Evolutionary conservation across 2,329 filamentous ascomycete genomes (phyloP).

Genomic region (Colletotrichum sp.): DNA sequence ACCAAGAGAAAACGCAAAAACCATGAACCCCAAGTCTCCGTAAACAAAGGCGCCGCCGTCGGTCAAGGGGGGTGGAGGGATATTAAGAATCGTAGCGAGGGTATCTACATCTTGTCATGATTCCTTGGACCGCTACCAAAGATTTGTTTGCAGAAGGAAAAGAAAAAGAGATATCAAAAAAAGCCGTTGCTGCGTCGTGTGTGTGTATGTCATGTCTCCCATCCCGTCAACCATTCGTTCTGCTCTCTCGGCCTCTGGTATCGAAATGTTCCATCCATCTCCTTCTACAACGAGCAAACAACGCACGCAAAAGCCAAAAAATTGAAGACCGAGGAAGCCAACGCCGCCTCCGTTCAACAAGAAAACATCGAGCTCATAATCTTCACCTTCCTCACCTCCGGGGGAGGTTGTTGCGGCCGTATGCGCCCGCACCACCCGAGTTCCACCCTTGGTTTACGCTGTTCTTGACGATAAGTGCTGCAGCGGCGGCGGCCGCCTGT

Average conservation of each 20-base stretch:
- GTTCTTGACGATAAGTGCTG: constrained; percentile 92
- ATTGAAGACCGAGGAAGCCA: not conserved
- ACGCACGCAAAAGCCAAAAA: not conserved
- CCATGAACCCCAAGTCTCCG: not conserved
- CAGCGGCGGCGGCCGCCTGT: constrained; percentile 86
- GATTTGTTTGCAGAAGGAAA: not conserved
- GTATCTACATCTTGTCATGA: constrained; percentile 10
- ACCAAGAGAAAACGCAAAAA: not conserved
- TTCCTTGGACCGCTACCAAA: not conserved
- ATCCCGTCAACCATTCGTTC: not conserved
- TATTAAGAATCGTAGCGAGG: constrained; percentile 1
- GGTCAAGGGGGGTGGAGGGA: not conserved
- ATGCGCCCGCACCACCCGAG: constrained; percentile 45
- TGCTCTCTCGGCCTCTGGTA: constrained; percentile 8
- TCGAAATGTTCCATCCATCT: not conserved
- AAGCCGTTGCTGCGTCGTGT: not conserved
- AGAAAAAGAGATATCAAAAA: not conserved
- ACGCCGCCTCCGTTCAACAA: not conserved
- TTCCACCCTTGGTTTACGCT: constrained; percentile 72
- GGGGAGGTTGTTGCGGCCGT: constrained; percentile 51
- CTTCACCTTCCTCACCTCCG: constrained; percentile 42
- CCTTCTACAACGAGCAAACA: not conserved
- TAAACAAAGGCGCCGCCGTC: not conserved
- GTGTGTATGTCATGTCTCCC: not conserved
- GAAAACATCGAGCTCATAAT: not conserved